A percentile compares a stretch with the other conserved stretches of the same genome.
phyloP scores from a whole-genome alignment of 768 basidiomycete species.

The Cystofilobasidium bisporidii region DNA sequence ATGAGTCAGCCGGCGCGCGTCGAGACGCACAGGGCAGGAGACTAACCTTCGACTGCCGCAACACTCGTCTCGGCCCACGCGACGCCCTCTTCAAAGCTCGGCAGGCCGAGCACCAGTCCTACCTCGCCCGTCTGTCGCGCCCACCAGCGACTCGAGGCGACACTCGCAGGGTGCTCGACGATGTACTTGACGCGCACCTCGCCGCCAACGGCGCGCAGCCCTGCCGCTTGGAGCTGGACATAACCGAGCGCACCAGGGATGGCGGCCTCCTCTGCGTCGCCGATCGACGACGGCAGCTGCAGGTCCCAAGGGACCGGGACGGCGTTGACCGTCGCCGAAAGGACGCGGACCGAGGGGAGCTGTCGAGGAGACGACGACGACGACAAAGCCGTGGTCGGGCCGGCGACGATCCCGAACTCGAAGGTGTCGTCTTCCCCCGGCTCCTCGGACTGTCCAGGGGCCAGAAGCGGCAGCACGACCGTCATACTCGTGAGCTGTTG shows the following conservation, averaged over 20 bases:
- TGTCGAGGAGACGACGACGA: no score
- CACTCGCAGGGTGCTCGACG: not conserved
- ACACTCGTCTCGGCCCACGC: not conserved
- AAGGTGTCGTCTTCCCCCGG: slow-evolving; percentile 6
- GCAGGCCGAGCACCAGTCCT: slow-evolving; percentile 6
- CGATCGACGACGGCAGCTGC: not conserved
- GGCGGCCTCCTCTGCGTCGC: not conserved
- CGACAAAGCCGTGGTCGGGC: not conserved
- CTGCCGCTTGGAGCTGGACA: slow-evolving; percentile 5
- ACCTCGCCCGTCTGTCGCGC: not conserved
- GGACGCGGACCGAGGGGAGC: slow-evolving; percentile 8
- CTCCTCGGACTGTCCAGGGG: not conserved
- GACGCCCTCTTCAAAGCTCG: slow-evolving; percentile 15
- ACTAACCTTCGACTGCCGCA: not conserved
- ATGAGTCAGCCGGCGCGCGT: not conserved
- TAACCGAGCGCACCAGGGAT: slow-evolving; percentile 16
- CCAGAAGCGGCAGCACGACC: not conserved
- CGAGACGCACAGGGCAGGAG: not conserved
- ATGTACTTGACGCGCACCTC: slow-evolving; percentile 3
- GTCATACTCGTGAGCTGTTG: slow-evolving; percentile 16
- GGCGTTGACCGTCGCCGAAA: slow-evolving; percentile 14
- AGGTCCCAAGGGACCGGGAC: slow-evolving; percentile 6
- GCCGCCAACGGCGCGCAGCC: slow-evolving; percentile 3
- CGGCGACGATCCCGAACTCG: slow-evolving; percentile 22
- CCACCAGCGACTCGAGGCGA: not conserved